Percentiles rank a stretch among this genome's conserved stretches.
phyloP scores from a whole-genome alignment of 2,329 filamentous ascomycete species.

The Teratosphaeria pseudoeucalypti region DNA sequence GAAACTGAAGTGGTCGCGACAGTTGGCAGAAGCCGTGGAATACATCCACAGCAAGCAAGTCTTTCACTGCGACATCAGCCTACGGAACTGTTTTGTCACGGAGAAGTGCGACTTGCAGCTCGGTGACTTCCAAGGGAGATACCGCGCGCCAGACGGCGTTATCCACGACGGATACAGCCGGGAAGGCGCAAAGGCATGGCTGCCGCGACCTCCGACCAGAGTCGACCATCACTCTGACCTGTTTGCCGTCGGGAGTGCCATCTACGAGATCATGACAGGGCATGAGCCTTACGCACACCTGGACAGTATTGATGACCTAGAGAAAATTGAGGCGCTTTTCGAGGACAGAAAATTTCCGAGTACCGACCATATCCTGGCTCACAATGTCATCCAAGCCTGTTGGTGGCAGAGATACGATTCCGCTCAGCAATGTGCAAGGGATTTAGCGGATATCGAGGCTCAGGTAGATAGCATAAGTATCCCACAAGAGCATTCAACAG shows the following conservation, averaged over 20 bases:
- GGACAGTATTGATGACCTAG: constrained; percentile 9
- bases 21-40: constrained; percentile 4
- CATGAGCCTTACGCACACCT: constrained; percentile 8
- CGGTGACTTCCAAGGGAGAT: constrained; percentile 6
- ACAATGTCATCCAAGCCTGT: constrained; percentile 6
- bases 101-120: constrained; percentile 7
- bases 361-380: constrained; percentile 5
- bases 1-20: constrained; percentile 6
- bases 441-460: neutral
- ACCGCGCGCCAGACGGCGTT: constrained; percentile 3
- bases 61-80: constrained; percentile 7
- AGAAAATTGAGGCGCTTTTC: constrained; percentile 8
- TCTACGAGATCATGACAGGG: constrained; percentile 9
- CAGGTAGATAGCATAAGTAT: too few relatives aligned
- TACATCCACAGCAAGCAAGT: constrained; percentile 4
- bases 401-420: constrained; percentile 3
- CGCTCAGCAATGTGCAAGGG: neutral
- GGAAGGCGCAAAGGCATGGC: constrained; percentile 7
- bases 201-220: constrained; percentile 2
- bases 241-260: constrained; percentile 7
- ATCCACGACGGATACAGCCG: constrained; percentile 3
- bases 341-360: constrained; percentile 2
- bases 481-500: too few relatives aligned
- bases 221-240: constrained; percentile 7
- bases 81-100: constrained; percentile 5